A percentile compares a stretch with the other conserved stretches of the same genome.
phyloP scores from a whole-genome alignment of 129 eudicot genomes.

The Tanacetum coccineum region DNA sequence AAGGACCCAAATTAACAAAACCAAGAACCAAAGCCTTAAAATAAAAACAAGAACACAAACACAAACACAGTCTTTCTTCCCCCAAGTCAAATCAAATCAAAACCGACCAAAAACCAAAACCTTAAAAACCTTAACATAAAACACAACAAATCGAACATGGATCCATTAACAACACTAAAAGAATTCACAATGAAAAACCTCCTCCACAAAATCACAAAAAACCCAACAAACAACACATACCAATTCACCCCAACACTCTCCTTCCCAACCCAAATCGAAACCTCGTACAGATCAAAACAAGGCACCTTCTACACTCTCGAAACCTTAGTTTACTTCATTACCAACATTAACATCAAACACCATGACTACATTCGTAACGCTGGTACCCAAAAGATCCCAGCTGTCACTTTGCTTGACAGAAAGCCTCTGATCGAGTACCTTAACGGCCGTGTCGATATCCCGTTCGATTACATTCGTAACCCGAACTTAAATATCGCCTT shows the following conservation, averaged over 20 bases:
- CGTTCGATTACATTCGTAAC: slow-evolving; percentile 20
- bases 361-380: slow-evolving; percentile 81
- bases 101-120: no score
- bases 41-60: background rate
- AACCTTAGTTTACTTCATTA: slow-evolving; percentile 86
- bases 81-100: no score
- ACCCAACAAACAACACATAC: slow-evolving; percentile 50
- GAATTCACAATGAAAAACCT: slow-evolving; percentile 66
- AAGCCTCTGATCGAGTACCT: slow-evolving; percentile 79
- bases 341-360: slow-evolving; percentile 60
- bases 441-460: slow-evolving; percentile 50
- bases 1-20: no score
- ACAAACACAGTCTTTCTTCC: background rate
- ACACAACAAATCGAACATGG: slow-evolving; percentile 55
- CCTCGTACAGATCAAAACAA: slow-evolving; percentile 83
- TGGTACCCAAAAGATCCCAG: slow-evolving; percentile 61
- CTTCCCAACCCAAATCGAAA: slow-evolving; percentile 70
- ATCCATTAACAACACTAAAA: slow-evolving; percentile 80
- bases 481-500: slow-evolving; percentile 26
- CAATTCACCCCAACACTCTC: slow-evolving; percentile 60
- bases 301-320: slow-evolving; percentile 80
- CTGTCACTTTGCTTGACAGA: slow-evolving; percentile 81
- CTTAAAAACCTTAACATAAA: no score
- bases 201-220: slow-evolving; percentile 43
- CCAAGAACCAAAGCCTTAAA: no score